Percentiles rank a stretch among this genome's conserved stretches.
Evolutionary conservation across 169 alveolate genomes (phyloP).

Genomic region (Plasmodium billcollinsi): DNA sequence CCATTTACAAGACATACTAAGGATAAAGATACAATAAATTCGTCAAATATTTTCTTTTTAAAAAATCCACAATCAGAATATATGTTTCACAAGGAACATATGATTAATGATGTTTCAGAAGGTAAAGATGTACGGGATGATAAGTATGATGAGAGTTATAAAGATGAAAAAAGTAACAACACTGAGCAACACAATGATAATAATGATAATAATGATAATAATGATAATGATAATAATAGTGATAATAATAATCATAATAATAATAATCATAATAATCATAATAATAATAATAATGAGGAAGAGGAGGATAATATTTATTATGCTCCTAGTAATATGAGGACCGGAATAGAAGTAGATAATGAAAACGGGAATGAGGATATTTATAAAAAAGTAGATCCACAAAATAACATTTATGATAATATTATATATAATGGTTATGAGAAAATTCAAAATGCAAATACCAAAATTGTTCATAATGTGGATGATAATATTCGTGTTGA

Average conservation of each 20-base stretch:
- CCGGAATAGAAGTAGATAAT: slow-evolving; percentile 34
- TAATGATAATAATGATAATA: not conserved
- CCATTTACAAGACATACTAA: too few relatives aligned
- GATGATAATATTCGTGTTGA: too few relatives aligned
- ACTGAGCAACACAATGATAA: too few relatives aligned
- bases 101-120: not conserved
- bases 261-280: not conserved
- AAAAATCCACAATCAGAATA: too few relatives aligned
- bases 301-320: slow-evolving; percentile 22
- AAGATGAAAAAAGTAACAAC: too few relatives aligned
- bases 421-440: too few relatives aligned
- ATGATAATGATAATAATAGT: not conserved
- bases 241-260: not conserved
- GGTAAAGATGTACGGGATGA: not conserved
- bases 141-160: too few relatives aligned
- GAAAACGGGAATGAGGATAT: slow-evolving; percentile 12
- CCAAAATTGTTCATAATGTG: too few relatives aligned
- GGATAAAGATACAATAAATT: not conserved
- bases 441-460: too few relatives aligned
- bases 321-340: slow-evolving; percentile 54
- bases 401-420: not conserved
- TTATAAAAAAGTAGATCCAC: not conserved
- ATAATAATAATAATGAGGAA: not conserved
- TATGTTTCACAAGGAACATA: not conserved
- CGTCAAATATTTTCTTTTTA: too few relatives aligned